Base-by-base conservation (phyloP, 2,329 filamentous ascomycete genomes). In the Truncatella angustata region DNA sequence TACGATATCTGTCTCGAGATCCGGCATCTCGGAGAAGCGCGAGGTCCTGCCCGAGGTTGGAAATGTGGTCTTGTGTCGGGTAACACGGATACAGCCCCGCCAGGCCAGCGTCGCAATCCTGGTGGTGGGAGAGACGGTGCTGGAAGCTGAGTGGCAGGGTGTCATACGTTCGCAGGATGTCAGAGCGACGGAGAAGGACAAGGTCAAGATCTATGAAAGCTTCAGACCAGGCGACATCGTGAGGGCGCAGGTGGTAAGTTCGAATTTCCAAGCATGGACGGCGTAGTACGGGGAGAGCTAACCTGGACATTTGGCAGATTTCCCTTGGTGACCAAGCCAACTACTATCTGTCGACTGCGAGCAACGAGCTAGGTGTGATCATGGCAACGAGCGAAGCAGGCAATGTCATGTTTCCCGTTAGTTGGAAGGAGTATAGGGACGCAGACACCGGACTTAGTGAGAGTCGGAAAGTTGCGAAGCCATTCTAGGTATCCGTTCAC, bases 201-300 rank as follows among this genome's bases (percentile, higher is more conserved):
- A 90, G 61, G 90, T 97, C 39, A 90, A 88, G 68, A 89, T 97
- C 57, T 87, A 90, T 59, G 91, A 96, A 68, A 90, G 87, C 63
- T 97, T 97, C 67, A 81, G 91, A 58, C 92, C 95, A 0, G 94
- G 94, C 0, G 94, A 99, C 74, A 85, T 97, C 58, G 90, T 99
- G 48, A 77, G 90, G 47, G 94, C 91, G 4, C 82, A 87, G 51
- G 91, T 99, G 64, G 87, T 91, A 63, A 73, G 83, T 76, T 40
- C 28, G 43, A 5, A 14, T 44, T 26, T 43, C 6, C 16, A 7
- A 36, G 4, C n/a, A 16, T 9, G 12, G 2, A 32, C 14, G 10
- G 26, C n/a, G n/a, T 6, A 21, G 16, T 23, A 4, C 20, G n/a
- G 18, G 12, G 14, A 37, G 14, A 30, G 21, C 35, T 50, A 35